Evolutionary conservation across 1,139 yeast species (phyloP).

Genomic region (Yamadazyma friedrichii): DNA sequence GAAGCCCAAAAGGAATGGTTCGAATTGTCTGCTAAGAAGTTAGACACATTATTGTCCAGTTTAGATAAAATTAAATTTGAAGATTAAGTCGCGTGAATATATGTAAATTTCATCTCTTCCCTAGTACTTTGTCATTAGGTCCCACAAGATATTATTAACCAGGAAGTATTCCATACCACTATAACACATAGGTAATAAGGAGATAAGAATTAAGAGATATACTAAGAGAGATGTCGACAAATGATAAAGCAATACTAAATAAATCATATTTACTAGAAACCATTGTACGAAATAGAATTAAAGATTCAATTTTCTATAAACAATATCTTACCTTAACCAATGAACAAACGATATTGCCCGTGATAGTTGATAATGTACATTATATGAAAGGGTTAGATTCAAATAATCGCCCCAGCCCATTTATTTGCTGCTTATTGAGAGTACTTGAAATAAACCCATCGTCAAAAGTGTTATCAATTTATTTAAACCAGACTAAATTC

Average conservation of each 20-base stretch:
- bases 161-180: too few species aligned
- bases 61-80: conserved; percentile 31
- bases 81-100: conserved; percentile 13
- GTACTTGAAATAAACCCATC: conserved; percentile 64
- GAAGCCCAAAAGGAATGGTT: conserved; percentile 69
- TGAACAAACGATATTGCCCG: conserved; percentile 45
- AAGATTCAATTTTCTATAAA: conserved; percentile 69
- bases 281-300: conserved; percentile 64
- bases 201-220: too few species aligned
- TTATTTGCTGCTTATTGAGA: conserved; percentile 62
- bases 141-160: too few species aligned
- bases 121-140: not conserved
- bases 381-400: conserved; percentile 51
- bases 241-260: conserved; percentile 25
- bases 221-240: too few species aligned
- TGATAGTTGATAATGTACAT: conserved; percentile 36
- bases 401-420: conserved; percentile 55
- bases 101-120: not conserved
- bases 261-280: conserved; percentile 62
- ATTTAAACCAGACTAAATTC: conserved; percentile 52
- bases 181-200: too few species aligned
- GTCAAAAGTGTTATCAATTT: conserved; percentile 49
- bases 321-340: conserved; percentile 60
- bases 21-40: conserved; percentile 43
- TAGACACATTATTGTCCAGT: conserved; percentile 26